These are phyloP conservation scores for Zygosaccharomyces pseudorouxii DNA, from an alignment of 805 yeast species.

Conservation along the genomic window DNA sequence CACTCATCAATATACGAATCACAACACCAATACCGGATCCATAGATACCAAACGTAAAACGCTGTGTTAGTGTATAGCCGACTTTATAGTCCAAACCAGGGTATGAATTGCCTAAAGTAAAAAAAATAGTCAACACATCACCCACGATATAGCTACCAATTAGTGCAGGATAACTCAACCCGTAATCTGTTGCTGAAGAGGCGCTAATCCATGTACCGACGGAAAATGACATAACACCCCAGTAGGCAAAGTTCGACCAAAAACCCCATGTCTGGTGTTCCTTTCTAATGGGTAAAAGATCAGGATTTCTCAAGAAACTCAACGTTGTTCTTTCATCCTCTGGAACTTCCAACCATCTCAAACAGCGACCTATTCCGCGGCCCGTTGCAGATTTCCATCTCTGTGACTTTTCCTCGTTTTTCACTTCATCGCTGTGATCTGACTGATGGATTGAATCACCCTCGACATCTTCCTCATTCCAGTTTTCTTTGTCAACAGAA, in stretches of 20 bases:
- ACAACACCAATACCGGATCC: conserved; percentile 42
- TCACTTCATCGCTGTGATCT: neutral
- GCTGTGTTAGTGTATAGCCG: conserved; percentile 44
- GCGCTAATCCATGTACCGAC: conserved; percentile 46
- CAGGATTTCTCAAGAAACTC: conserved; percentile 35
- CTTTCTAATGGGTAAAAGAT: conserved; percentile 29
- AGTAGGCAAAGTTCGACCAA: conserved; percentile 40
- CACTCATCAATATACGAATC: conserved; percentile 41
- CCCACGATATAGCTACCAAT: conserved; percentile 46
- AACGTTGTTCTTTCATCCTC: conserved; percentile 30
- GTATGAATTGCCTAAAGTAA: conserved; percentile 44
- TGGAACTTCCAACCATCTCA: conserved; percentile 31
- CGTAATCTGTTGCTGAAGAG: conserved; percentile 41
- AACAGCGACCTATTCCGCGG: neutral
- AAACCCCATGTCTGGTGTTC: conserved; percentile 38
- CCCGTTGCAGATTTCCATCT: neutral
- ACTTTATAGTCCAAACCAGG: conserved; percentile 49
- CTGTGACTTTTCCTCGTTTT: neutral
- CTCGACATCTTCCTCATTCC: neutral
- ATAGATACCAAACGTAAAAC: conserved; percentile 45
- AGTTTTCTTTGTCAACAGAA: neutral
- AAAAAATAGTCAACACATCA: conserved; percentile 41
- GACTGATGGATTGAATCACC: neutral
- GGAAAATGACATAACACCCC: conserved; percentile 44
- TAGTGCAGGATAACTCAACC: conserved; percentile 43